Evolutionary conservation across 441 rosid species (phyloP).

Genomic region (Eruca vesicaria): DNA sequence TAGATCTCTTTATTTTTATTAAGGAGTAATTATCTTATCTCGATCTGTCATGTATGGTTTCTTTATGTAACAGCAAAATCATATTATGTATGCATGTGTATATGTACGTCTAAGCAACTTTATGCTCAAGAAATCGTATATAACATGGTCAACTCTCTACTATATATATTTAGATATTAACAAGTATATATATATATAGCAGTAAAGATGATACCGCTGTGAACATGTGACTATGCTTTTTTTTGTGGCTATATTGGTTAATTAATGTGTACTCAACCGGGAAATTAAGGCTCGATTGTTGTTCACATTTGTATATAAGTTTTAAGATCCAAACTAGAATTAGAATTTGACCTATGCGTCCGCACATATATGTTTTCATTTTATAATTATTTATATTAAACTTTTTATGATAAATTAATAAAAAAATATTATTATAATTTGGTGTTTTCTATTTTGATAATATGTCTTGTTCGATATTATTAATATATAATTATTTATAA

Average conservation of each 20-base stretch:
- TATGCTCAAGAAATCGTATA: background rate
- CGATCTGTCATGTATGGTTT: slow-evolving; percentile 3
- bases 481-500: too few relatives aligned
- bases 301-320: background rate
- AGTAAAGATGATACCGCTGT: background rate
- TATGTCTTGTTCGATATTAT: too few relatives aligned
- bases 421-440: too few relatives aligned
- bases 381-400: too few relatives aligned
- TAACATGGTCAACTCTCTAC: slow-evolving; percentile 14
- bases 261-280: background rate
- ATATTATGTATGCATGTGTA: background rate
- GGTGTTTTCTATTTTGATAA: too few relatives aligned
- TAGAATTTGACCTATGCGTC: too few relatives aligned
- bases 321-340: background rate
- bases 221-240: background rate
- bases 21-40: background rate
- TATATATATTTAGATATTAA: background rate
- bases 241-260: background rate
- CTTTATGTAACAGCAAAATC: background rate
- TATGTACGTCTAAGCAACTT: background rate
- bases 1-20: background rate
- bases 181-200: background rate
- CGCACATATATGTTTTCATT: too few relatives aligned
- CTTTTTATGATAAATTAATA: too few relatives aligned
- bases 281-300: background rate